phyloP scores from a whole-genome alignment of 2,329 filamentous ascomycete genomes.

The Podosphaera xanthii region DNA sequence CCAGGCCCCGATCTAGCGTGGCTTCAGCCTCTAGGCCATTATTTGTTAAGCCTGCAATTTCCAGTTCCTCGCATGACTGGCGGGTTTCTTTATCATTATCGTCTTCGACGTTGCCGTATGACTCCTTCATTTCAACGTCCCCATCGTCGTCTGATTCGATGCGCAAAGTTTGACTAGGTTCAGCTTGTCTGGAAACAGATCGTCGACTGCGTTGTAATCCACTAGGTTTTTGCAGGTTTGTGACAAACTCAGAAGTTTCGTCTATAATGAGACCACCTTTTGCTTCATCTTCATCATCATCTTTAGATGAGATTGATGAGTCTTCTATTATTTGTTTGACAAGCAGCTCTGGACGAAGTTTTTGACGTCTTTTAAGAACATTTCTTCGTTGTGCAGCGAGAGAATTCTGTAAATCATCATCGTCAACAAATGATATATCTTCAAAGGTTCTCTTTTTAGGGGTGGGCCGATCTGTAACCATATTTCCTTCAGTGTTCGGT shows the following conservation, averaged over 20 bases:
- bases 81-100: slow-evolving; percentile 25
- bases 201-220: slow-evolving; percentile 25
- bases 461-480: slow-evolving; percentile 52
- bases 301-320: slow-evolving; percentile 26
- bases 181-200: slow-evolving; percentile 17
- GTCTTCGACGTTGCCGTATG: slow-evolving; percentile 19
- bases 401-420: slow-evolving; percentile 76
- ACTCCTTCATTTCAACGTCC: slow-evolving; percentile 19
- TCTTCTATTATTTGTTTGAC: slow-evolving; percentile 56
- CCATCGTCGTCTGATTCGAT: slow-evolving; percentile 21
- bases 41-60: slow-evolving; percentile 30
- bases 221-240: slow-evolving; percentile 51
- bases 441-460: slow-evolving; percentile 41
- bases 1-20: slow-evolving; percentile 54
- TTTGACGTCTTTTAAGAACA: slow-evolving; percentile 82
- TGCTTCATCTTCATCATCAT: slow-evolving; percentile 31
- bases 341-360: slow-evolving; percentile 64
- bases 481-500: slow-evolving; percentile 23
- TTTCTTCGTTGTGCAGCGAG: slow-evolving; percentile 62
- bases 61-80: slow-evolving; percentile 24
- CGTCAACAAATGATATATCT: slow-evolving; percentile 55
- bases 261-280: slow-evolving; percentile 64
- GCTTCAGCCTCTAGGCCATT: slow-evolving; percentile 73
- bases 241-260: slow-evolving; percentile 85
- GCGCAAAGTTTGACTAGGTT: slow-evolving; percentile 23